Conservation (phyloP, 768 basidiomycete species). For the Calocybe gangraenosa region DNA sequence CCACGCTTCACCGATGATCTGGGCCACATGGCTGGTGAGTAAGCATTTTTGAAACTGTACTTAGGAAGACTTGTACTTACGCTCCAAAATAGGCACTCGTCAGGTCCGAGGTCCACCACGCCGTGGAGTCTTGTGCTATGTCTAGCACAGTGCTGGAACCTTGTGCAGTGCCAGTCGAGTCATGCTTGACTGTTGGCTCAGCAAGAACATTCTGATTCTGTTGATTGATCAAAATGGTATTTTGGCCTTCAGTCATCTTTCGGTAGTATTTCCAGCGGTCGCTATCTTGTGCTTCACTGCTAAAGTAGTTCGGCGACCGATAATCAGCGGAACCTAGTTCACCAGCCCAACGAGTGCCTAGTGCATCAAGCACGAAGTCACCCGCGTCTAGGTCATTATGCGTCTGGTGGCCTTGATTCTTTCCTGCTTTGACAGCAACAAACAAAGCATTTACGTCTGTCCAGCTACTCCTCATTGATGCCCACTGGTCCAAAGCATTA, state of each 20-base stretch:
- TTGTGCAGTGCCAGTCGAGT: slow-evolving; percentile 56
- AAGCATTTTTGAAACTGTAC: too few relatives aligned
- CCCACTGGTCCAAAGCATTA: slow-evolving; percentile 76
- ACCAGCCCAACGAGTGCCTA: slow-evolving; percentile 92
- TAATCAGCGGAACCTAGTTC: slow-evolving; percentile 93
- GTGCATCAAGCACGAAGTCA: slow-evolving; percentile 92
- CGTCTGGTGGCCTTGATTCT: slow-evolving; percentile 79
- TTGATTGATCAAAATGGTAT: slow-evolving; percentile 76
- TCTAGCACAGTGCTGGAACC: slow-evolving; percentile 79
- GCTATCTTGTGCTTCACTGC: slow-evolving; percentile 60
- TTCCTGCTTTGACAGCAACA: slow-evolving; percentile 88
- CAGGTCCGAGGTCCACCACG: slow-evolving; percentile 76
- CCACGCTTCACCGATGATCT: slow-evolving; percentile 86
- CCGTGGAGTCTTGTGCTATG: slow-evolving; percentile 63
- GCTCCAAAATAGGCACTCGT: slow-evolving; percentile 68
- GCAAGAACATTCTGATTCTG: slow-evolving; percentile 79
- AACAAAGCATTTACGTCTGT: slow-evolving; percentile 80
- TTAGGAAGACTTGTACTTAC: slow-evolving; percentile 41
- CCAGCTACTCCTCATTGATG: slow-evolving; percentile 89
- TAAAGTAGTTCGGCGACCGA: slow-evolving; percentile 69
- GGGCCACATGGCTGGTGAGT: too few relatives aligned
- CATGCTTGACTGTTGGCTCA: slow-evolving; percentile 53
- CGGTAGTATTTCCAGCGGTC: slow-evolving; percentile 90
- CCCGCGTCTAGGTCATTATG: slow-evolving; percentile 94
- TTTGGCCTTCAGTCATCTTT: slow-evolving; percentile 97